Conservation (phyloP, 2,329 filamentous ascomycete genomes). For the Phaeophleospora eucalypticola region DNA sequence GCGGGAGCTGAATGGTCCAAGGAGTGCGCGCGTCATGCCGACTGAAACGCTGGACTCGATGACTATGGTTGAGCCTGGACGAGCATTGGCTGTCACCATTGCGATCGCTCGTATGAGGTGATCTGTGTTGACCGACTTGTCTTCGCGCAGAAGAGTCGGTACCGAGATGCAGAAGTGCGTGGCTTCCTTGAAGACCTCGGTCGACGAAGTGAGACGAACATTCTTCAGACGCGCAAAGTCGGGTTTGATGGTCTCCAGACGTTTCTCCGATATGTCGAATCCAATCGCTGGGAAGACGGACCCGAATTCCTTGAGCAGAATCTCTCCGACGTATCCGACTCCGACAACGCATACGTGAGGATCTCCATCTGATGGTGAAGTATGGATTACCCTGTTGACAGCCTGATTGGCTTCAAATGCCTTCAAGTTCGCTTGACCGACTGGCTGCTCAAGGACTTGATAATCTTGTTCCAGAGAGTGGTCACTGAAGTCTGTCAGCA, state of each 20-base stretch:
- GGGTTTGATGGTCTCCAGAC: slow-evolving; percentile 34
- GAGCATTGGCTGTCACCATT: too few species aligned
- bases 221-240: slow-evolving; percentile 26
- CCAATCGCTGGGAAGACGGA: slow-evolving; percentile 17
- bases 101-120: too few species aligned
- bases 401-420: slow-evolving; percentile 5
- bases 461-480: too few species aligned
- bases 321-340: slow-evolving; percentile 21
- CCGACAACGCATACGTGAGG: slow-evolving; percentile 18
- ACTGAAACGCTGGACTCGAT: too few species aligned
- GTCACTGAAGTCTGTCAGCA: too few species aligned
- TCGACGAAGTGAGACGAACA: slow-evolving; percentile 40
- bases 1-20: too few species aligned
- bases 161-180: too few species aligned
- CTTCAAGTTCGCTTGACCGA: slow-evolving; percentile 1
- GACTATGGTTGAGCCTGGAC: too few species aligned
- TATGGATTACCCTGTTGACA: slow-evolving; percentile 3
- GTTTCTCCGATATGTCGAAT: slow-evolving; percentile 45
- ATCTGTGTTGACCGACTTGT: too few species aligned
- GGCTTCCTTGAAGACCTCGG: slow-evolving; percentile 48
- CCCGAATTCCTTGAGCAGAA: slow-evolving; percentile 20
- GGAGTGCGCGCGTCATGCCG: too few species aligned
- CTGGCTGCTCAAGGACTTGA: too few species aligned
- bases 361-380: slow-evolving; percentile 3
- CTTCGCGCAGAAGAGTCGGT: too few species aligned